Evolutionary conservation across 495 filamentous ascomycete genomes (phyloP).

Genomic region (Penicillium riverlandense): DNA sequence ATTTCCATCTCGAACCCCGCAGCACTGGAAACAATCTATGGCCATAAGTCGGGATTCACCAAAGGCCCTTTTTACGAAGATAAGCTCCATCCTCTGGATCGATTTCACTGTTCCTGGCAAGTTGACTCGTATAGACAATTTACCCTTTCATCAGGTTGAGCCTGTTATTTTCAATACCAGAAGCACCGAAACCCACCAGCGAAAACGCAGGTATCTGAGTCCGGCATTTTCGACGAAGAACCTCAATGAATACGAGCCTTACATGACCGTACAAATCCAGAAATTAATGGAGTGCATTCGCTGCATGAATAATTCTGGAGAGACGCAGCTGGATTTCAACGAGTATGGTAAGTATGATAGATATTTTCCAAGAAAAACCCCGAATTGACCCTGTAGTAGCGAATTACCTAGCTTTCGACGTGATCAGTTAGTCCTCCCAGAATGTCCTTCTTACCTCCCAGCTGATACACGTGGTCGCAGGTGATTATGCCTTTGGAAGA

Average conservation of each 20-base stretch:
- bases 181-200: background rate
- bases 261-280: constrained; percentile 1
- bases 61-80: constrained; percentile 2
- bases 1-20: background rate
- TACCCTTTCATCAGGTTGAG: constrained; percentile 3
- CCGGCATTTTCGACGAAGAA: constrained; percentile 2
- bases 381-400: background rate
- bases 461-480: background rate
- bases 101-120: background rate
- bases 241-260: constrained; percentile 2
- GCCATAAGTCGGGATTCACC: constrained; percentile 1
- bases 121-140: background rate
- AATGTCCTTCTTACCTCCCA: background rate
- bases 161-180: constrained; percentile 4
- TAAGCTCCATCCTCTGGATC: background rate
- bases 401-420: constrained; percentile 2
- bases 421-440: background rate
- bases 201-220: constrained; percentile 1
- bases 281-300: background rate
- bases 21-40: constrained; percentile 2
- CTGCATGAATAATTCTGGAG: background rate
- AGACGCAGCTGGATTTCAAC: constrained; percentile 1
- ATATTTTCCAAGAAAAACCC: no score
- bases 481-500: constrained; percentile 1
- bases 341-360: background rate